Percentiles rank a stretch among this genome's conserved stretches.
Conservation (phyloP, 164 flowering plant species). For the Platanus orientalis region DNA sequence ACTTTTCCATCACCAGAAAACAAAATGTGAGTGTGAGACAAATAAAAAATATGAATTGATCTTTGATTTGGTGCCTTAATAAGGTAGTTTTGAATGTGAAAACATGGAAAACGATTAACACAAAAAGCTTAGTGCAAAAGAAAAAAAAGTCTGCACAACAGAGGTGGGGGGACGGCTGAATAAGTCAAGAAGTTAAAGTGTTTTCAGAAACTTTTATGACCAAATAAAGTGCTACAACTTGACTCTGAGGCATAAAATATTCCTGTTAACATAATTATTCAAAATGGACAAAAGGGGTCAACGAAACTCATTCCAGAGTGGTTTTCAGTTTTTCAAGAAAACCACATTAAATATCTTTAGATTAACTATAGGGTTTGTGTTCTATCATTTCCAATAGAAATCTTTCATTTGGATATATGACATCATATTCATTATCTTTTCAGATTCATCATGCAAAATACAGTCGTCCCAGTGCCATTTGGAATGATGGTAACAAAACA, state of each 20-base stretch:
- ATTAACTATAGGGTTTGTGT: not conserved
- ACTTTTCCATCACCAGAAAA: constrained; percentile 1
- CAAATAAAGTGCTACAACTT: not conserved
- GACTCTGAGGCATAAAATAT: too few species aligned
- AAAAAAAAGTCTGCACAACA: too few species aligned
- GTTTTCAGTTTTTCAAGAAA: too few species aligned
- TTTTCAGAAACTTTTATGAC: not conserved
- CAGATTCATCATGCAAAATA: too few species aligned
- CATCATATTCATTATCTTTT: too few species aligned
- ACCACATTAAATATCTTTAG: not conserved
- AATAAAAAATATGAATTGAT: not conserved
- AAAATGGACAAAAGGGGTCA: too few species aligned
- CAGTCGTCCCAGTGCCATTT: too few species aligned
- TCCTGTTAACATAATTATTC: too few species aligned
- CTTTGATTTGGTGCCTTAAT: not conserved
- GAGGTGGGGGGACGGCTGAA: not conserved
- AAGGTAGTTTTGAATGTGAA: not conserved
- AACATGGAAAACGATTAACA: not conserved
- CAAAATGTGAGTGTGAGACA: too few species aligned
- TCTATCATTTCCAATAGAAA: not conserved
- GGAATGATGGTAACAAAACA: too few species aligned
- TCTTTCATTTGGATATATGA: not conserved
- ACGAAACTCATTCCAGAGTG: too few species aligned
- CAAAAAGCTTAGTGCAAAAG: not conserved
- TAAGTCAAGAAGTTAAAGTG: not conserved